Evolutionary conservation across 176 grass and related monocot species (phyloP).

Genomic region (Cenchrus americanus): DNA sequence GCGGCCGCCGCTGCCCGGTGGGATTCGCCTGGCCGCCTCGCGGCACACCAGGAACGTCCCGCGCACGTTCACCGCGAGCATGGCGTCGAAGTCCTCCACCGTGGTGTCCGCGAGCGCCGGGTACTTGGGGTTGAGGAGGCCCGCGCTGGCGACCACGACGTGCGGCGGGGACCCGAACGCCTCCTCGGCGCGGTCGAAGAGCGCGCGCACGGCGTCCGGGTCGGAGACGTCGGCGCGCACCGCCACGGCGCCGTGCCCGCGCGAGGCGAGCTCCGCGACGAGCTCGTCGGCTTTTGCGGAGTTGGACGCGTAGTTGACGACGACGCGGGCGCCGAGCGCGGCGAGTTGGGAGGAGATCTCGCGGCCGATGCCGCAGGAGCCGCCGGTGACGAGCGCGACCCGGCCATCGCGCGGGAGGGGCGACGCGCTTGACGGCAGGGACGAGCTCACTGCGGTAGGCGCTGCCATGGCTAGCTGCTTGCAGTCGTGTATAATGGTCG

Average conservation of each 20-base stretch:
- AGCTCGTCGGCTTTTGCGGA: slow-evolving; percentile 56
- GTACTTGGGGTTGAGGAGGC: slow-evolving; percentile 53
- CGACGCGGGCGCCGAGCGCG: slow-evolving; percentile 64
- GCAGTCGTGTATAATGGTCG: too few relatives aligned
- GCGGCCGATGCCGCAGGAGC: slow-evolving; percentile 68
- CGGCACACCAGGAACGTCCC: slow-evolving; percentile 67
- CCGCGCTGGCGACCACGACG: slow-evolving; percentile 68
- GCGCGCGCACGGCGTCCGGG: slow-evolving; percentile 48
- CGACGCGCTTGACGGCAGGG: not conserved
- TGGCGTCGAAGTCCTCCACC: slow-evolving; percentile 68
- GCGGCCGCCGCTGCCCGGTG: slow-evolving; percentile 28
- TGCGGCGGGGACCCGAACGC: slow-evolving; percentile 53
- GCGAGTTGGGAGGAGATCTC: slow-evolving; percentile 64
- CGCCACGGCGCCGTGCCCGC: slow-evolving; percentile 23
- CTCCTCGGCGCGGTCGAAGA: slow-evolving; percentile 72
- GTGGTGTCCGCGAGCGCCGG: slow-evolving; percentile 58
- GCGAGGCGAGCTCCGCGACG: slow-evolving; percentile 52
- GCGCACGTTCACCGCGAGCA: slow-evolving; percentile 65
- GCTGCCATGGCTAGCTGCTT: slow-evolving; percentile 25
- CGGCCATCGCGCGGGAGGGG: slow-evolving; percentile 59
- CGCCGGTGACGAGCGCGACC: slow-evolving; percentile 69
- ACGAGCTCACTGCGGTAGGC: not conserved
- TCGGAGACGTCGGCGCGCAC: slow-evolving; percentile 58
- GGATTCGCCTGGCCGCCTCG: slow-evolving; percentile 51
- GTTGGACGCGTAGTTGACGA: slow-evolving; percentile 62